phyloP scores from a whole-genome alignment of 352 stramenopile genomes.

The Globisporangium irregulare region DNA sequence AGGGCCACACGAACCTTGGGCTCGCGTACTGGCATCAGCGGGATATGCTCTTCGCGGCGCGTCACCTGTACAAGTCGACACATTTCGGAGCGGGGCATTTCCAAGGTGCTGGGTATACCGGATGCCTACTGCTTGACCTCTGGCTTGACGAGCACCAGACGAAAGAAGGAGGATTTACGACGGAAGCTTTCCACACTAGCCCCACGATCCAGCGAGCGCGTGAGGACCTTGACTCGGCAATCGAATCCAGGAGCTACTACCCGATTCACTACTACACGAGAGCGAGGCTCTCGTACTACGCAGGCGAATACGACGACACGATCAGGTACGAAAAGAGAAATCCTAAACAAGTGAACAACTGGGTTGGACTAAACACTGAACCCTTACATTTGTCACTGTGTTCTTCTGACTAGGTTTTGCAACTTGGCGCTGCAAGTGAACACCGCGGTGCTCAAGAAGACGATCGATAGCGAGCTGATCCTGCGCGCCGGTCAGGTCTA shows the following conservation, averaged over 20 bases:
- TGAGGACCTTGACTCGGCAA: constrained; percentile 31
- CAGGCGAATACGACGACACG: constrained; percentile 31
- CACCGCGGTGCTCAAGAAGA: constrained; percentile 22
- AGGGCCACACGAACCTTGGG: constrained; percentile 56
- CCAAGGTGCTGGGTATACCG: constrained; percentile 1
- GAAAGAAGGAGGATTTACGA: background rate
- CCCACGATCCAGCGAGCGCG: constrained; percentile 26
- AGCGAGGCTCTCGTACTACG: constrained; percentile 33
- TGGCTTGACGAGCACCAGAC: constrained; percentile 26
- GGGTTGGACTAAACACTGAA: background rate
- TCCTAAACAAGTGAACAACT: background rate
- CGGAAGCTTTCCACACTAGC: constrained; percentile 25
- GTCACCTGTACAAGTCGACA: constrained; percentile 49
- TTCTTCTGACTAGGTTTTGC: constrained; percentile 6
- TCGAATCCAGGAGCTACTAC: constrained; percentile 25
- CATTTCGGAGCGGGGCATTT: constrained; percentile 23
- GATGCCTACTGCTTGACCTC: constrained; percentile 25
- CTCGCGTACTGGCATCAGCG: constrained; percentile 32
- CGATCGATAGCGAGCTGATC: constrained; percentile 41
- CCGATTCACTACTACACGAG: constrained; percentile 43
- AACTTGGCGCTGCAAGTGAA: constrained; percentile 28
- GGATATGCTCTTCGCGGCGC: constrained; percentile 35
- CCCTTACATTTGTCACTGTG: background rate
- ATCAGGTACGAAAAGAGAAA: constrained; percentile 14
- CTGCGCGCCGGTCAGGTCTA: constrained; percentile 31